Conservation (phyloP, 2,329 filamentous ascomycete species). For the Fusarium sororula region DNA sequence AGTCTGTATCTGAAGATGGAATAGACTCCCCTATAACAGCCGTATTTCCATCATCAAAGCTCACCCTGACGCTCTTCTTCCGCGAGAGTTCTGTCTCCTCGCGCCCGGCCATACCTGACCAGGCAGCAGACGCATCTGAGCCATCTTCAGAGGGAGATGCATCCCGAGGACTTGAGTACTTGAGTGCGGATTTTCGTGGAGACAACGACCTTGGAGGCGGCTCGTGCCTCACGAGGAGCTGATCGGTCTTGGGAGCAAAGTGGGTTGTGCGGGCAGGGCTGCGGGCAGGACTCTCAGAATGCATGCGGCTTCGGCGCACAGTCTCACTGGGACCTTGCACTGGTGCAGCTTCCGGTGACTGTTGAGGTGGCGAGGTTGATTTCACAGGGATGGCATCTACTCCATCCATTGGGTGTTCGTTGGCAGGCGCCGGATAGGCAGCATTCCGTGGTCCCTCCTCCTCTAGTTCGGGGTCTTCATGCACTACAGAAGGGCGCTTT, state of each 20-base stretch:
- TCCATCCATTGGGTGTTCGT: conserved; percentile 27
- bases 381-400: conserved; percentile 50
- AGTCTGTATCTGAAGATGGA: conserved; percentile 49
- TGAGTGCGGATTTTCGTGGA: conserved; percentile 80
- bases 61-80: conserved; percentile 77
- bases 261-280: conserved; percentile 73
- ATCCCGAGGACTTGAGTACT: conserved; percentile 65
- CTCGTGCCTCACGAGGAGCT: conserved; percentile 68
- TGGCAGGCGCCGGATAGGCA: conserved; percentile 6
- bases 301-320: conserved; percentile 48
- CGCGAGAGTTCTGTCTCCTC: conserved; percentile 54
- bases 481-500: conserved; percentile 56
- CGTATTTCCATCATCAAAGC: conserved; percentile 77
- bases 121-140: conserved; percentile 54
- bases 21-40: conserved; percentile 62
- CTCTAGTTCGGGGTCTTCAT: conserved; percentile 56
- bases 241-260: conserved; percentile 68
- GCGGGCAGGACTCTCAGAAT: conserved; percentile 70
- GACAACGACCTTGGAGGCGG: conserved; percentile 77
- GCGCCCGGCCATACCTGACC: conserved; percentile 35
- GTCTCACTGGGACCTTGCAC: conserved; percentile 21
- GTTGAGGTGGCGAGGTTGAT: conserved; percentile 10
- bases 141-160: conserved; percentile 60
- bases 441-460: conserved; percentile 41
- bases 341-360: not conserved